Base-by-base conservation (phyloP, 2,329 filamentous ascomycete genomes). In the Epichloe aotearoae region DNA sequence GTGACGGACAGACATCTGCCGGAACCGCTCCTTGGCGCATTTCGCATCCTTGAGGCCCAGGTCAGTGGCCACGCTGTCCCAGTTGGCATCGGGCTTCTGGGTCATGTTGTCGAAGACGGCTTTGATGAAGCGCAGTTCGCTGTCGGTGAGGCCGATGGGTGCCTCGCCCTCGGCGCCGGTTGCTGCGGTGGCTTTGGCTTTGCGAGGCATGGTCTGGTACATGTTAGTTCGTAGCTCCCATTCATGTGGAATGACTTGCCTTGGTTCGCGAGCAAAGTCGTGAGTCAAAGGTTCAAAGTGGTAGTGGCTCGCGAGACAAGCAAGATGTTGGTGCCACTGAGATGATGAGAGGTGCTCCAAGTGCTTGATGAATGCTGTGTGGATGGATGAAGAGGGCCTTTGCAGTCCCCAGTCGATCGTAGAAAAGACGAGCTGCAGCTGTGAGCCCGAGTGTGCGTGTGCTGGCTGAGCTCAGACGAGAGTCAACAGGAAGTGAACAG, bases 71-170 rank as follows among this genome's bases (percentile, higher is more conserved):
- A 74, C 64, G 1, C 59, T 55, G 15, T 66, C 59, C 62, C 66
- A 74, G 58, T 74, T 60, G 30, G 71, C 64, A 7, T 69, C 65
- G 6, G 66, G 67, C 53, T 67, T 68, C 42, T 64, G 56, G 5
- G 58, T 66, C 64, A 71, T 69, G 56, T 69, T 66, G 56, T 69
- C 63, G 52, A 72, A 70, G 39, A 71, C 59, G 12, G 65, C 64
- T 50, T 69, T 68, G 58, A 71, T 62, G 57, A 71, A 69, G 33
- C 64, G 61, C 41, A 66, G 57, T 37, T 71, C 69, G 19, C 52
- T 57, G 1, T 65, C 62, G 11, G 61, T 69, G 44, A 70, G 58
- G 10, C 60, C 62, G 4, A 30, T 46, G 20, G 59, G 50, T 10
- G 52, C 33, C 0, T 58, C 54, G 43, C 51, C 57, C 15, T 61